These are phyloP conservation scores for Mycena galericulata DNA, from an alignment of 768 basidiomycete species.

Conservation along the genomic window DNA sequence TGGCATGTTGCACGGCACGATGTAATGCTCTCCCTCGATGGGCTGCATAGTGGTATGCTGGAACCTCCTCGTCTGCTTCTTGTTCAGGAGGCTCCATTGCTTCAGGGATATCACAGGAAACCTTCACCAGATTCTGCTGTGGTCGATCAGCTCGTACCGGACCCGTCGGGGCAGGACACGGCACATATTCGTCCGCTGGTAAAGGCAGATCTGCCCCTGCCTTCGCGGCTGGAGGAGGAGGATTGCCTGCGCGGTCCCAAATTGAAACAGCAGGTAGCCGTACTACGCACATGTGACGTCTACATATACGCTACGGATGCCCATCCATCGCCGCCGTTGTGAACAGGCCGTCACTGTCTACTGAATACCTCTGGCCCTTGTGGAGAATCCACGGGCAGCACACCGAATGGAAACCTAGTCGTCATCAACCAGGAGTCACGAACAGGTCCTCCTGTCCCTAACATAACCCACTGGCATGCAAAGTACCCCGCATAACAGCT, in stretches of 20 bases:
- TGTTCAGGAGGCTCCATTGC: no score
- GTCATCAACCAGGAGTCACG: background rate
- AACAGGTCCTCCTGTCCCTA: background rate
- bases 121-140: background rate
- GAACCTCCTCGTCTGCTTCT: background rate
- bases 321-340: no score
- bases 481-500: background rate
- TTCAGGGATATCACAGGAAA: slow-evolving; percentile 4
- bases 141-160: background rate
- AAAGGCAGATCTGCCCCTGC: background rate
- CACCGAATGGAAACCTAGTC: background rate
- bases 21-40: background rate
- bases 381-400: background rate
- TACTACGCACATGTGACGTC: no score
- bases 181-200: background rate
- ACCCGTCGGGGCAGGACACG: background rate
- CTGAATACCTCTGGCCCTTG: no score
- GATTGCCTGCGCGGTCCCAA: no score
- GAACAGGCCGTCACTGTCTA: no score
- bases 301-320: no score
- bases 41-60: background rate
- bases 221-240: slow-evolving; percentile 1
- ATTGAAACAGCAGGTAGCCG: no score
- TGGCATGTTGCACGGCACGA: background rate
- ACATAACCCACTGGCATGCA: background rate